These are phyloP conservation scores for Ceriops zippeliana DNA, from an alignment of 345 rosid species.

Conservation along the genomic window DNA sequence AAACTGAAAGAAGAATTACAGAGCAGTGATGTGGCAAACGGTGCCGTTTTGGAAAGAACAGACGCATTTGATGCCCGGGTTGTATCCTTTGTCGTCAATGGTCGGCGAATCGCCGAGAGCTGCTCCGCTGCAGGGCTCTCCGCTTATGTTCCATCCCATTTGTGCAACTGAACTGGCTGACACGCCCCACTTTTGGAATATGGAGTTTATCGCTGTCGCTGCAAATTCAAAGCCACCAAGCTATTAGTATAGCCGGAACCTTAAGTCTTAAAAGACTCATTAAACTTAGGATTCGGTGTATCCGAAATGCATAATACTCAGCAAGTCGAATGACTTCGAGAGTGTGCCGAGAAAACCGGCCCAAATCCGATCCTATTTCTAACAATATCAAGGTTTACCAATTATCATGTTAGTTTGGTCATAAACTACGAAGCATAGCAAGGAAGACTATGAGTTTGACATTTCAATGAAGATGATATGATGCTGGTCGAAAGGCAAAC, in stretches of 20 bases:
- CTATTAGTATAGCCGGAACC: background rate
- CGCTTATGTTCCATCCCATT: conserved; percentile 42
- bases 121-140: conserved; percentile 30
- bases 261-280: background rate
- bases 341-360: too few species aligned
- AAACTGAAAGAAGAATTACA: too few species aligned
- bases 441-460: too few species aligned
- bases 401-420: background rate
- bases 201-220: conserved; percentile 45
- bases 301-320: too few species aligned
- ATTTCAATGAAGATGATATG: too few species aligned
- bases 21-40: conserved; percentile 38
- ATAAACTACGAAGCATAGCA: too few species aligned
- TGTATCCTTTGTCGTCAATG: conserved; percentile 20
- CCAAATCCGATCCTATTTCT: too few species aligned
- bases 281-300: too few species aligned
- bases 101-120: conserved; percentile 26
- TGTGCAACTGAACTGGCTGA: conserved; percentile 12
- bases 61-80: conserved; percentile 61
- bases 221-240: background rate
- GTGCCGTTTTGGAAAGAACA: conserved; percentile 35
- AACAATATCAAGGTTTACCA: too few species aligned
- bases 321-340: too few species aligned
- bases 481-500: too few species aligned
- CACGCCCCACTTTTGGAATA: conserved; percentile 44